Percentiles rank a stretch among this genome's conserved stretches.
phyloP scores from a whole-genome alignment of 2,329 filamentous ascomycete genomes.

The Verticillium zaregamsianum region DNA sequence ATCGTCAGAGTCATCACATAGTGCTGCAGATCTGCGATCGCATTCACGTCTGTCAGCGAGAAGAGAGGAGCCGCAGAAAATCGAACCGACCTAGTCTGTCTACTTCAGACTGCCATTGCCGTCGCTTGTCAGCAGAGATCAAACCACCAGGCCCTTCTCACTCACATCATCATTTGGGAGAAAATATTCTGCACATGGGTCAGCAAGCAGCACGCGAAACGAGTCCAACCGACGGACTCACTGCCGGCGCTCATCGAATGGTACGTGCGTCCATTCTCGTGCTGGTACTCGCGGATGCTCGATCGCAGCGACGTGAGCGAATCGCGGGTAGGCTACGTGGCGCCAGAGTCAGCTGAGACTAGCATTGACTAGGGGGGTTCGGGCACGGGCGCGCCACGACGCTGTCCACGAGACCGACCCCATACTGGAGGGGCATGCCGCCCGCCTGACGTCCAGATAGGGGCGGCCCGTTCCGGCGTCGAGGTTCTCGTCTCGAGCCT shows the following conservation, averaged over 20 bases:
- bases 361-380: not conserved
- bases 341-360: not conserved
- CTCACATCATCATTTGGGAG: slow-evolving; percentile 21
- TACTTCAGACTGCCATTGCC: not conserved
- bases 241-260: slow-evolving; percentile 19
- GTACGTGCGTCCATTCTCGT: slow-evolving; percentile 13
- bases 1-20: slow-evolving; percentile 27
- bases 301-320: slow-evolving; percentile 7
- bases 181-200: slow-evolving; percentile 16
- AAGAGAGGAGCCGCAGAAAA: not conserved
- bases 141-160: slow-evolving; percentile 21
- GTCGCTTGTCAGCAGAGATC: not conserved
- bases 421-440: not conserved
- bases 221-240: slow-evolving; percentile 3
- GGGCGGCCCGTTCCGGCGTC: not conserved
- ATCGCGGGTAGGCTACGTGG: not conserved
- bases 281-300: slow-evolving; percentile 8
- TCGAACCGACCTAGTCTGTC: not conserved
- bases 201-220: not conserved
- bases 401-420: not conserved
- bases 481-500: not conserved
- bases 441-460: not conserved
- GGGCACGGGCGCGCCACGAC: not conserved
- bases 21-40: slow-evolving; percentile 27
- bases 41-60: no score